A percentile compares a stretch with the other conserved stretches of the same genome.
Evolutionary conservation across 306 rosid genomes (phyloP).

Genomic region (Biancaea sappan): DNA sequence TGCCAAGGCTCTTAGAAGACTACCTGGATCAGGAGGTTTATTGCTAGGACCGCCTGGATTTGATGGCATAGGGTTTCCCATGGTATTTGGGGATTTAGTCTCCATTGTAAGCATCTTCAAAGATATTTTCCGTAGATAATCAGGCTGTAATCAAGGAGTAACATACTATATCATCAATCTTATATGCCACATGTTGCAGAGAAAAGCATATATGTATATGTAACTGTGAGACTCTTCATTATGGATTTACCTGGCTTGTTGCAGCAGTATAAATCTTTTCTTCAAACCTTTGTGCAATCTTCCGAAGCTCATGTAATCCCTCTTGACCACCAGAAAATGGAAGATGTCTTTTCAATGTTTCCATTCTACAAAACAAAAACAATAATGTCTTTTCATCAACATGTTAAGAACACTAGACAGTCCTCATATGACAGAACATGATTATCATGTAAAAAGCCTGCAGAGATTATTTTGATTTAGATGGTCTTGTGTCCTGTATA

Average conservation of each 20-base stretch:
- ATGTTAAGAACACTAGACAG: constrained; percentile 15
- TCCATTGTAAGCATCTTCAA: constrained; percentile 69
- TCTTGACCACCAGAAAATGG: constrained; percentile 76
- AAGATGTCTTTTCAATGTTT: constrained; percentile 77
- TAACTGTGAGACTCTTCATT: neutral
- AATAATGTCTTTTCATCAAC: neutral
- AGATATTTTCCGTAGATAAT: constrained; percentile 54
- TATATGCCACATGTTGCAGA: neutral
- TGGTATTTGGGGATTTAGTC: constrained; percentile 57
- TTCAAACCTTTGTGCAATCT: constrained; percentile 84
- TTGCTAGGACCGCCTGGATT: constrained; percentile 57
- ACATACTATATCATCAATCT: constrained; percentile 19
- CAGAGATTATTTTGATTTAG: neutral
- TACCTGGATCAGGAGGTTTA: constrained; percentile 73
- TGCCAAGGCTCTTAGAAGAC: constrained; percentile 27
- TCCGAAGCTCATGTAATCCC: constrained; percentile 73
- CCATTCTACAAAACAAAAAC: constrained; percentile 59
- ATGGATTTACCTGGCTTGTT: constrained; percentile 61
- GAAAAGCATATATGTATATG: neutral
- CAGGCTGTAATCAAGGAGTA: constrained; percentile 45
- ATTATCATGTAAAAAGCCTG: neutral
- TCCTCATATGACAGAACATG: constrained; percentile 7
- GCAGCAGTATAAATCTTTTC: constrained; percentile 80
- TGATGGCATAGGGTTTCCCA: constrained; percentile 43
- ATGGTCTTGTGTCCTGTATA: constrained; percentile 6